These are phyloP conservation scores for Blakeslea trispora DNA, from an alignment of 371 early-diverging fungal genomes.

Conservation along the genomic window DNA sequence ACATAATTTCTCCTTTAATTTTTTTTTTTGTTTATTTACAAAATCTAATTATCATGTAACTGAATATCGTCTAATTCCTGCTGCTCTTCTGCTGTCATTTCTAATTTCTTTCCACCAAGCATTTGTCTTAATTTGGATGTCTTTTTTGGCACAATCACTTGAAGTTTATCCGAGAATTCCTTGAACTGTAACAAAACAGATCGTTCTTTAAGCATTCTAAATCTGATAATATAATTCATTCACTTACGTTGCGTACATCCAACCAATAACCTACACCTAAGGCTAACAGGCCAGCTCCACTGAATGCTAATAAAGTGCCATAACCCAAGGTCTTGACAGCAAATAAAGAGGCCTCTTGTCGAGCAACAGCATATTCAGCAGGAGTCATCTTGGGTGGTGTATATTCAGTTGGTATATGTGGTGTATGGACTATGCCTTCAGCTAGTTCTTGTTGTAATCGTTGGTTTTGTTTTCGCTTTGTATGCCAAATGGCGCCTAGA, in stretches of 20 bases:
- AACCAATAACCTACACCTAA: constrained; percentile 38
- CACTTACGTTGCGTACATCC: constrained; percentile 51
- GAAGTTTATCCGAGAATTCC: constrained; percentile 50
- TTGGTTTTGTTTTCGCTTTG: constrained; percentile 44
- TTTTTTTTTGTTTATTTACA: constrained; percentile 12
- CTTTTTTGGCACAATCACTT: constrained; percentile 39
- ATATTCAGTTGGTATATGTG: constrained; percentile 15
- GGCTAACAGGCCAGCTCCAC: constrained; percentile 39
- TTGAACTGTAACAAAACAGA: constrained; percentile 35
- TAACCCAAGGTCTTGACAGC: constrained; percentile 48
- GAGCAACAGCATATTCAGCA: constrained; percentile 42
- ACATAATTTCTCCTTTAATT: neutral
- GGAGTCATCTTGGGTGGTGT: constrained; percentile 47
- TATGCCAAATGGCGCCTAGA: constrained; percentile 49
- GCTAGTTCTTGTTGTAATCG: constrained; percentile 26
- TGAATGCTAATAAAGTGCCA: constrained; percentile 46
- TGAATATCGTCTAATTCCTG: constrained; percentile 28
- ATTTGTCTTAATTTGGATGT: constrained; percentile 35
- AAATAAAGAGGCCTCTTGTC: constrained; percentile 39
- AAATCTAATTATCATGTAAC: neutral
- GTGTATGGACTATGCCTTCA: constrained; percentile 19
- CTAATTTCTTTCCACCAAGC: constrained; percentile 41
- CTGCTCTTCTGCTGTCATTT: constrained; percentile 36
- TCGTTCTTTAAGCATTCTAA: no score
- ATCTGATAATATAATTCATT: no score